phyloP scores from a whole-genome alignment of 2,329 filamentous ascomycete genomes.

The Shiraia bambusicola region DNA sequence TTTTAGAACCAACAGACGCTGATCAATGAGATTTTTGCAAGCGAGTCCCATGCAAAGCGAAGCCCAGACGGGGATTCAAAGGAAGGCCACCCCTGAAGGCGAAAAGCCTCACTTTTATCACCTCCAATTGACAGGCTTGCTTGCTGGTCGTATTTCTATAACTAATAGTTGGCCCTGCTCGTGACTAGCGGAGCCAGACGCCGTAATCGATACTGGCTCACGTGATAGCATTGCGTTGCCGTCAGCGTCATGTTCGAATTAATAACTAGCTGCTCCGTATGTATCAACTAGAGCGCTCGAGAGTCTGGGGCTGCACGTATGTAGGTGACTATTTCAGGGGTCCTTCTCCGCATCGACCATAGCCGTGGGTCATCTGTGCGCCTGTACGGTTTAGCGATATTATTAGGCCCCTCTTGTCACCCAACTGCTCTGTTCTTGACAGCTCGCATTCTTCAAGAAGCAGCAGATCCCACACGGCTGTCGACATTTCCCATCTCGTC shows the following conservation, averaged over 20 bases:
- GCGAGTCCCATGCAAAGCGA: neutral
- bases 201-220: neutral
- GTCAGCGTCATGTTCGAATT: neutral
- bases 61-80: neutral
- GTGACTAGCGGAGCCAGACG: too few relatives aligned
- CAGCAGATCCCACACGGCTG: slow-evolving; percentile 1
- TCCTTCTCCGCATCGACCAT: slow-evolving; percentile 38
- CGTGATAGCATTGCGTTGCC: neutral
- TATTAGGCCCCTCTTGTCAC: slow-evolving; percentile 27
- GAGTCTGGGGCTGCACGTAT: slow-evolving; percentile 19
- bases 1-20: too few relatives aligned
- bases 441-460: slow-evolving; percentile 8
- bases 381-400: slow-evolving; percentile 19
- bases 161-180: too few relatives aligned
- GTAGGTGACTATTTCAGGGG: too few relatives aligned
- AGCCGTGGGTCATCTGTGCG: slow-evolving; percentile 32
- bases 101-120: neutral
- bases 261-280: neutral
- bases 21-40: neutral
- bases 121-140: neutral
- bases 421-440: slow-evolving; percentile 7
- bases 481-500: slow-evolving; percentile 5
- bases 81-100: neutral
- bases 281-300: slow-evolving; percentile 1
- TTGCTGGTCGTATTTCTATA: too few relatives aligned